phyloP scores from a whole-genome alignment of 352 stramenopile species.

The Peronospora belbahrii region DNA sequence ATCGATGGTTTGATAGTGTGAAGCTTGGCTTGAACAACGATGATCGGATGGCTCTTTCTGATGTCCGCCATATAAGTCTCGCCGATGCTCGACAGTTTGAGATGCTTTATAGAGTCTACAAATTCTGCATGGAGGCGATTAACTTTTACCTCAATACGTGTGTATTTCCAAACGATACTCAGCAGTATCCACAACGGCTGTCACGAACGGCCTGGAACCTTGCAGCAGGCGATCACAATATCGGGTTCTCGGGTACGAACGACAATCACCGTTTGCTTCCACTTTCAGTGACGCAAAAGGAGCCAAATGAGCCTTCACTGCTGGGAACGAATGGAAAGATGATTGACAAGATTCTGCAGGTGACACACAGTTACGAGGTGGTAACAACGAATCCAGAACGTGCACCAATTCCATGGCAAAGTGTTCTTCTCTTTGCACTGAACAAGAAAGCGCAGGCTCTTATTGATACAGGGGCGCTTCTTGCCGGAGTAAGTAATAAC shows the following conservation, averaged over 20 bases:
- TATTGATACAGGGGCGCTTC: slow-evolving; percentile 80
- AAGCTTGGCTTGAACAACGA: slow-evolving; percentile 3
- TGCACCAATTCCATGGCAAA: slow-evolving; percentile 32
- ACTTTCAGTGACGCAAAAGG: slow-evolving; percentile 50
- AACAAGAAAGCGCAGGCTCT: slow-evolving; percentile 45
- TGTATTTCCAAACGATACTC: slow-evolving; percentile 79
- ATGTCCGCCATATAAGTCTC: slow-evolving; percentile 69
- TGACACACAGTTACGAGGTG: slow-evolving; percentile 31
- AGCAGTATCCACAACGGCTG: slow-evolving; percentile 70
- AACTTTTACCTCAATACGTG: slow-evolving; percentile 82
- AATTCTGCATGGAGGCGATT: slow-evolving; percentile 59
- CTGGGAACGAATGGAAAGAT: slow-evolving; percentile 82
- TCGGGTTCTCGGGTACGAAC: slow-evolving; percentile 88
- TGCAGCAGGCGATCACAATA: slow-evolving; percentile 39
- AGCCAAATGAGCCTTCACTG: slow-evolving; percentile 44
- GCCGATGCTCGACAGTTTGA: slow-evolving; percentile 59
- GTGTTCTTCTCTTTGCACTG: slow-evolving; percentile 35
- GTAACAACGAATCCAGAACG: slow-evolving; percentile 1
- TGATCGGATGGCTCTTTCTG: slow-evolving; percentile 29
- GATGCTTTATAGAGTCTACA: slow-evolving; percentile 40
- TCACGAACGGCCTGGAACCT: slow-evolving; percentile 80
- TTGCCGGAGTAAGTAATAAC: slow-evolving; percentile 55
- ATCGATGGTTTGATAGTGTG: slow-evolving; percentile 53
- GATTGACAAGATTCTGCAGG: slow-evolving; percentile 61
- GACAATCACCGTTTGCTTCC: slow-evolving; percentile 81